Conservation (phyloP, 2,329 filamentous ascomycete genomes). For the Colletotrichum gloeosporioides region DNA sequence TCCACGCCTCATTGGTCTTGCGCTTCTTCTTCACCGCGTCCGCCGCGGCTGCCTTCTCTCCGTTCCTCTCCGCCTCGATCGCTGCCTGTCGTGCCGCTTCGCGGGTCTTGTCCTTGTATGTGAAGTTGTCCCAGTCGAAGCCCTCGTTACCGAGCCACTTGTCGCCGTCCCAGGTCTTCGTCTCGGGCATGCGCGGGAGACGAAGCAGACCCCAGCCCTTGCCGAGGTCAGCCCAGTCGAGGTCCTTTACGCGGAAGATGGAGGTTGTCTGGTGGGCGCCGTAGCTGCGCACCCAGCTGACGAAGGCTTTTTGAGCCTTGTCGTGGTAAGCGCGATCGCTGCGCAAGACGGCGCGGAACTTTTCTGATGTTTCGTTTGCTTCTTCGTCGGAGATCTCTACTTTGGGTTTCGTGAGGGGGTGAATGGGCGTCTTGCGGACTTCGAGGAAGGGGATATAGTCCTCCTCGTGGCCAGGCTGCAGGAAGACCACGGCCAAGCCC, state of each 20-base stretch:
- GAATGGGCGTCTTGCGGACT: constrained; percentile 85
- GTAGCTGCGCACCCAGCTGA: constrained; percentile 92
- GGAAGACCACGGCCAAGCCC: constrained; percentile 83
- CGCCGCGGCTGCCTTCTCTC: constrained; percentile 32
- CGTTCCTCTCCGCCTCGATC: constrained; percentile 54
- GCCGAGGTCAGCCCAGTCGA: constrained; percentile 85
- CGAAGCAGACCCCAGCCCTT: constrained; percentile 85
- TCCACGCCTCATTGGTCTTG: constrained; percentile 74
- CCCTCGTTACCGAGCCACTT: constrained; percentile 61
- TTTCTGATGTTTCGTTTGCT: constrained; percentile 60
- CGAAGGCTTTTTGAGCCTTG: constrained; percentile 89
- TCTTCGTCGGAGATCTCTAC: constrained; percentile 66
- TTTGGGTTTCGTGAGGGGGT: constrained; percentile 61
- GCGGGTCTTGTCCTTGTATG: constrained; percentile 74
- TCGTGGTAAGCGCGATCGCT: constrained; percentile 71
- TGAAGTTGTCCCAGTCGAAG: constrained; percentile 71
- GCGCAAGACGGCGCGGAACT: constrained; percentile 64
- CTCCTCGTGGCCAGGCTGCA: constrained; percentile 85
- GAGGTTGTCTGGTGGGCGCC: constrained; percentile 88
- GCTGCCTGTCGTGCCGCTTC: constrained; percentile 69
- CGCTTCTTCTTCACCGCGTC: constrained; percentile 59
- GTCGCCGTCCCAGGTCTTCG: constrained; percentile 75
- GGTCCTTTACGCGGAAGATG: constrained; percentile 83
- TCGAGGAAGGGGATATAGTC: constrained; percentile 89
- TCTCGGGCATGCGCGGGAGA: constrained; percentile 93